Percentiles rank a stretch among this genome's conserved stretches.
phyloP scores from a whole-genome alignment of 192 early-diverging fungal genomes.

The Coemansia sp. region DNA sequence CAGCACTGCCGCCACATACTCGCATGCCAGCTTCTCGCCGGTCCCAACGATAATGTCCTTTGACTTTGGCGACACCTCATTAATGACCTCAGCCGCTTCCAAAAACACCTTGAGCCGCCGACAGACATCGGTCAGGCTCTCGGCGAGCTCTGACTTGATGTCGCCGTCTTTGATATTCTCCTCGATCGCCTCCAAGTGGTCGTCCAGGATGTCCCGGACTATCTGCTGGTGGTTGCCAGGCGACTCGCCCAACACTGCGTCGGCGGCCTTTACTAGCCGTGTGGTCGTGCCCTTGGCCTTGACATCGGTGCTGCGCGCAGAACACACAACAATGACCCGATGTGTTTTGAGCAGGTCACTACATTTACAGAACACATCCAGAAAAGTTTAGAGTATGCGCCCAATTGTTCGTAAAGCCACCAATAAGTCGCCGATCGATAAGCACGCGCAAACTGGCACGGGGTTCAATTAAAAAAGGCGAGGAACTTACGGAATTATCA shows the following conservation, averaged over 20 bases:
- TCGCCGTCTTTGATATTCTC: constrained; percentile 55
- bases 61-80: constrained; percentile 95
- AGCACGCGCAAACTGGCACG: neutral
- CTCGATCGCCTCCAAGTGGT: constrained; percentile 71
- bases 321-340: constrained; percentile 90
- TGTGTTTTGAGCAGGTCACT: constrained; percentile 70
- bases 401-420: constrained; percentile 1
- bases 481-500: constrained; percentile 79
- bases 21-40: constrained; percentile 93
- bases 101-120: constrained; percentile 78
- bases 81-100: constrained; percentile 92
- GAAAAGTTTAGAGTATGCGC: neutral
- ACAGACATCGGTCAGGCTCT: constrained; percentile 77
- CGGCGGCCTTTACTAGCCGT: constrained; percentile 53
- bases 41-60: constrained; percentile 91
- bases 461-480: too few relatives aligned
- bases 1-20: constrained; percentile 82
- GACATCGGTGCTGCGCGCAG: constrained; percentile 85
- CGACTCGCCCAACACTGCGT: constrained; percentile 36
- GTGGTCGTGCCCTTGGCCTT: constrained; percentile 93
- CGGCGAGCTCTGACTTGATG: constrained; percentile 54
- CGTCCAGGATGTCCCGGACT: constrained; percentile 77
- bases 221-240: constrained; percentile 64
- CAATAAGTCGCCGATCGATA: neutral
- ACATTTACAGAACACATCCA: constrained; percentile 10